Evolutionary conservation across 768 basidiomycete species (phyloP), one percentile per base, ranked within the genome.

Genomic region (Mycena floridula): DNA sequence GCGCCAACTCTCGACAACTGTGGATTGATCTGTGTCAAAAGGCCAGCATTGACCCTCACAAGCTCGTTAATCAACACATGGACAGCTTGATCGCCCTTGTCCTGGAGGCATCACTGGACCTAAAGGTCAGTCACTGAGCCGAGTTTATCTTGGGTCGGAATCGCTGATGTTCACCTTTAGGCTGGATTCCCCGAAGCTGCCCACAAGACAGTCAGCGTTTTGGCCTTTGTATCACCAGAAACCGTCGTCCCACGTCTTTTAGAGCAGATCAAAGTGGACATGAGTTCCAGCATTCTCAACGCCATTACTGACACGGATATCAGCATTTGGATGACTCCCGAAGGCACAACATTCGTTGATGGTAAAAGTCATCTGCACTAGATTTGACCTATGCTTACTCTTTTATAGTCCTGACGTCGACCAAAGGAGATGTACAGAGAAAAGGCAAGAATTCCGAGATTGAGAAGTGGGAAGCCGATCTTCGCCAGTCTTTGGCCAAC

Each of bases 381-480:
- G 26, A 25, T 32, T 18, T n/a, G 26, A 32, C 3, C 9, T 11
- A 18, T 25, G 6, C 4, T 28, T 37, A 7, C 23, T 18, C 25
- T 23, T 45, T 25, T 35, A 9, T 52, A 89, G 89, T 89, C 2
- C 66, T 93, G 12, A 68, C 81, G 8, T 64, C 72, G 2, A 77
- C 76, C 45, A 85, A 85, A 54, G 70, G 74, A 4, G 67, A 51
- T 56, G 38, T 67, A 59, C 63, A 64, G 3, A 73, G 65, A 51
- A 95, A 94, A 59, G 88, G 90, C 12, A 97, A 96, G 54, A 86
- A 83, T 46, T 80, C 86, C 5, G 90, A 89, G 26, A 86, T 95
- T 12, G 85, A 89, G 15, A 85, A 89, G 56, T 99, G 95, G 95
- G 96, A 99, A 49, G 85, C 83, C 22, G 94, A 99, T 48, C 69